Evolutionary conservation across 1,139 yeast genomes (phyloP), one percentile per base, ranked within the genome.

Genomic region (Cylindricascospora bacillispora): DNA sequence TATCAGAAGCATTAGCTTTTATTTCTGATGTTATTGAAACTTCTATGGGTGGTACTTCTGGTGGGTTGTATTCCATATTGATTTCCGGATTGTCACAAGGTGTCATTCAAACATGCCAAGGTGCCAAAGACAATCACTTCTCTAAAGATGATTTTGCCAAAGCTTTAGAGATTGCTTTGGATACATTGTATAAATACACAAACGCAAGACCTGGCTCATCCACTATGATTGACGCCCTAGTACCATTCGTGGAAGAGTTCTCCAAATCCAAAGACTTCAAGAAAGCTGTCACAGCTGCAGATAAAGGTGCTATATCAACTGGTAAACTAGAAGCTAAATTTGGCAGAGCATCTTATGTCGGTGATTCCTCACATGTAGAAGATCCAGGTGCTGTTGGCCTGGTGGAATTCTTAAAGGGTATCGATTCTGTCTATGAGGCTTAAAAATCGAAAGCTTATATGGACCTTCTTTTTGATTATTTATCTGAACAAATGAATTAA

Each of bases 41-140:
- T 33, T 75, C 73, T 20, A 86, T 86, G 97, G 97, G 95, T 31
- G 97, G 97, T 29, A 86, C 97, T 0, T 81, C 93, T 2, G 97
- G 97, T 32, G 97, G 95, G 1, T 59, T 86, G 26, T 86, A 85
- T 54, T 79, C 94, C 3, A 86, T 86, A 34, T 82, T 63, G 56
- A 64, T 86, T 38, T 68, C 81, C 14, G 79, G 85, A 1, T 61
- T 79, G 34, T 72, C 75, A 2, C 62, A 65, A 27, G 70, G 73
- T 13, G 46, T 74, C 29, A 47, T 53, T 24, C 41, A 48, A 9
- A 51, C 51, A 4, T 42, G 47, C 20, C 47, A 49, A 5, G 21
- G 10, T 10, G 41, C 40, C 4, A 44, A 48, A 7, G 44, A 52
- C 32, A 35, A 57, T 41, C 39, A 44, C 11, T 57, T 70, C 17